Base-by-base conservation (phyloP, 2,329 filamentous ascomycete species). In the Penicillium sp. region DNA sequence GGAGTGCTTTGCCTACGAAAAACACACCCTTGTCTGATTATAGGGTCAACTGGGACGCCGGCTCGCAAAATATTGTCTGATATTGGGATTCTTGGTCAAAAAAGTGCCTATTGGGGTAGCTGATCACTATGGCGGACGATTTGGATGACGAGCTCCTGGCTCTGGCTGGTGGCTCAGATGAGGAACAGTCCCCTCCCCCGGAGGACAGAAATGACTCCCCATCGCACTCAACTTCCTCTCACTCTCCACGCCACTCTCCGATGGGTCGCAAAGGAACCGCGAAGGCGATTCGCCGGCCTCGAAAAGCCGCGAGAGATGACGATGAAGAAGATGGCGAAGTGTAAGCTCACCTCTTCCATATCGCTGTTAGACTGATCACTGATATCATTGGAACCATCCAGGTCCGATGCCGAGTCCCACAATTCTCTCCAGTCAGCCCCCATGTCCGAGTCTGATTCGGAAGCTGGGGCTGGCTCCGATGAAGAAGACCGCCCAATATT, bases 91-190 rank as follows among this genome's bases (percentile, higher is more conserved):
- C n/a, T n/a, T 8, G 37, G 21, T 22, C 13, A 13, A 19, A 53
- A 22, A 48, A 26, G 29, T 22, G 31, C 22, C n/a, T 29, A 14
- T 24, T 47, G 10, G 37, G 41, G 43, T 31, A 55, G 57, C 33
- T 29, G 66, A 66, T 69, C 63, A 82, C 63, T 69, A 96, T 96
- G 92, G 89, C 90, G 55, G 90, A 74, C 57, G 73, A 93, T 71
- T 84, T 97, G 65, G 93, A 98, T 73, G 92, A 93, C 68, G 93
- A 97, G 79, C 87, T 98, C 64, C 88, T 98, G 63, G 93, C 91
- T 70, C 87, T 98, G 63, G 95, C 93, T 53, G 95, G 90, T 65
- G 89, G 81, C 67, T 81, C 79, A 50, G 80, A 82, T 61, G 80
- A 82, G 60, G 82, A 84, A 63, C 72, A 76, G 54, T 73, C 85